A percentile compares a stretch with the other conserved stretches of the same genome.
These are phyloP conservation scores for Moricandia arvensis DNA, from an alignment of 345 rosid genomes.

Conservation along the genomic window DNA sequence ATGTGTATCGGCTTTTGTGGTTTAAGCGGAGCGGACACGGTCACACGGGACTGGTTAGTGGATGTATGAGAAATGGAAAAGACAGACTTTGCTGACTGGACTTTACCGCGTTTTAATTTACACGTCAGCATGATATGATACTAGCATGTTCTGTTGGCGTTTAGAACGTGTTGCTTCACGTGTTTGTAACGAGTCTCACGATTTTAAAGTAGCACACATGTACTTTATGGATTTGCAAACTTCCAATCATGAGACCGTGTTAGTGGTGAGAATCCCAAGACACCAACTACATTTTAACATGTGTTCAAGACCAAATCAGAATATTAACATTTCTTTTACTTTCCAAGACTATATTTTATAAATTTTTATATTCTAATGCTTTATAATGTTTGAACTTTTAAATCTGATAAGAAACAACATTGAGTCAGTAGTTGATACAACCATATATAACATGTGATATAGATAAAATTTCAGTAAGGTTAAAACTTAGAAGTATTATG, in stretches of 20 bases:
- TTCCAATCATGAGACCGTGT: neutral
- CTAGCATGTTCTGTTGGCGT: neutral
- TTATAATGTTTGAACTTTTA: neutral
- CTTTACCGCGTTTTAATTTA: constrained; percentile 19
- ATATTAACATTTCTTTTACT: neutral
- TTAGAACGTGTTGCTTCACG: neutral
- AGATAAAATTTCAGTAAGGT: neutral
- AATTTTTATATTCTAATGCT: neutral
- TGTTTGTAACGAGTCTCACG: neutral
- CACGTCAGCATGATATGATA: constrained; percentile 20
- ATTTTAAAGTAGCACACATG: neutral
- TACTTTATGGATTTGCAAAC: neutral
- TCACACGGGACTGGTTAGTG: neutral
- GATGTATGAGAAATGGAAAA: neutral
- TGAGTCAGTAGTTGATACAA: neutral
- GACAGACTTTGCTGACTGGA: constrained; percentile 3
- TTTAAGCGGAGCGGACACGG: constrained; percentile 29
- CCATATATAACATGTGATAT: neutral
- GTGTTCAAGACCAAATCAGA: neutral
- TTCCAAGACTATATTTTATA: neutral
- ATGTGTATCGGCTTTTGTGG: neutral
- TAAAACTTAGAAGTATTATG: neutral
- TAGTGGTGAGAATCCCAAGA: neutral
- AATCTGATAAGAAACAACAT: neutral
- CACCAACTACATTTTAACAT: neutral